Percentiles rank a stretch among this genome's conserved stretches.
Conservation (phyloP, 1,284 basidiomycete genomes). For the Veloboletus limbatus region DNA sequence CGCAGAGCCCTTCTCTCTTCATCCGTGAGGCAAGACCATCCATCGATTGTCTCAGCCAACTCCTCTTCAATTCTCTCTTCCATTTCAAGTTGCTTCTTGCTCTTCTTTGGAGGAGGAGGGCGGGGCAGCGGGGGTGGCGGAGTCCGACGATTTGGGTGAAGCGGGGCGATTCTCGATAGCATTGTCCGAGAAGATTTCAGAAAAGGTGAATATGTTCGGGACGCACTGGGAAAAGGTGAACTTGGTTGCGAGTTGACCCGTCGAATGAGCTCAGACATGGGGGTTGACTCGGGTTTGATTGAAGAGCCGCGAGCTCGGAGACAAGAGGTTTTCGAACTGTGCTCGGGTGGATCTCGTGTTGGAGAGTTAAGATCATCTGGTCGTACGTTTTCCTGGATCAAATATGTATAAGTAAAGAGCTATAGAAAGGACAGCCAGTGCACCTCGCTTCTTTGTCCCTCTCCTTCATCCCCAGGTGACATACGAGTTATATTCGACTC, state of each 20-base stretch:
- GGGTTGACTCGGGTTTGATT: constrained; percentile 42
- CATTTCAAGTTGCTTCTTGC: constrained; percentile 68
- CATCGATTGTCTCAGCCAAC: constrained; percentile 66
- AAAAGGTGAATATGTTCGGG: constrained; percentile 56
- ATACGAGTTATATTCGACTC: not conserved
- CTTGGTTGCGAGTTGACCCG: constrained; percentile 63
- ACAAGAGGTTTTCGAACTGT: constrained; percentile 3
- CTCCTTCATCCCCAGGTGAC: constrained; percentile 1
- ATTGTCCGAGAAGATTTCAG: constrained; percentile 59
- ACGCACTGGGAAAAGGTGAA: constrained; percentile 52
- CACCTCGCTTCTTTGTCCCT: constrained; percentile 19
- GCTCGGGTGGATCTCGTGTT: constrained; percentile 5
- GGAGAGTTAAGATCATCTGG: constrained; percentile 1
- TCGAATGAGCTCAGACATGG: constrained; percentile 72
- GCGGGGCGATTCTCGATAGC: constrained; percentile 65
- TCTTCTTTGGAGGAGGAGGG: constrained; percentile 64
- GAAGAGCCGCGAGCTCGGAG: constrained; percentile 8
- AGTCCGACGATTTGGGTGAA: constrained; percentile 66
- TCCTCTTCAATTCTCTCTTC: constrained; percentile 80
- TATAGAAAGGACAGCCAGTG: not conserved
- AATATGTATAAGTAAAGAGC: constrained; percentile 2
- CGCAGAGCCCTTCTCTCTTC: constrained; percentile 59
- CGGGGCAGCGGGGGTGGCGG: constrained; percentile 67
- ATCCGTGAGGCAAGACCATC: constrained; percentile 67
- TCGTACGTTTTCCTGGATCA: constrained; percentile 15